Percentiles rank a stretch among this genome's conserved stretches.
Evolutionary conservation across 2,329 filamentous ascomycete genomes (phyloP).

Genomic region (Claviceps africana): DNA sequence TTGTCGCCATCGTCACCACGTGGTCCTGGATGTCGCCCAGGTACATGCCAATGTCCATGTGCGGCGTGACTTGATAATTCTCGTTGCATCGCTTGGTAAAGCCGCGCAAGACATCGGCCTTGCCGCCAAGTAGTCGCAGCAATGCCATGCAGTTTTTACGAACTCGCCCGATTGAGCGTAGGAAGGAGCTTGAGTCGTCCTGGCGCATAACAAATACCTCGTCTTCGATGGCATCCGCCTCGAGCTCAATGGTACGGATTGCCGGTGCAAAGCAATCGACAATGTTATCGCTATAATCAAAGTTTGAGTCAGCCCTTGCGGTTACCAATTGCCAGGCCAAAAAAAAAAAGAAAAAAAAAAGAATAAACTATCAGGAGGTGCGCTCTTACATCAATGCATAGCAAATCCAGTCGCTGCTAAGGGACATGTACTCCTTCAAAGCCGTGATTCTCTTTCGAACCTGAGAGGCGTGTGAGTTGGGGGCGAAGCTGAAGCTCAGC

Average conservation of each 20-base stretch:
- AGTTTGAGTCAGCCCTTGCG: neutral
- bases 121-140: constrained; percentile 84
- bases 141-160: constrained; percentile 92
- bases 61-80: constrained; percentile 86
- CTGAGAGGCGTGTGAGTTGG: constrained; percentile 74
- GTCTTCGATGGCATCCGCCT: constrained; percentile 89
- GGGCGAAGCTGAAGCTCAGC: constrained; percentile 83
- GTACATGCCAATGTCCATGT: constrained; percentile 93
- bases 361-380: neutral
- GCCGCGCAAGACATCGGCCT: constrained; percentile 94
- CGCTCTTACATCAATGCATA: constrained; percentile 79
- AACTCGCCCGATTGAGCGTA: constrained; percentile 76
- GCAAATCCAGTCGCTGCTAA: constrained; percentile 97
- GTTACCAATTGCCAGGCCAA: neutral
- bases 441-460: constrained; percentile 85
- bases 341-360: neutral
- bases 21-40: constrained; percentile 97
- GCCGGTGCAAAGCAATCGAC: constrained; percentile 89
- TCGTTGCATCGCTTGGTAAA: constrained; percentile 99
- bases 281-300: constrained; percentile 65
- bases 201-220: constrained; percentile 84
- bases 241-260: constrained; percentile 72
- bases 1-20: constrained; percentile 98
- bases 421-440: constrained; percentile 83
- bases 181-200: constrained; percentile 76